Percentiles rank a stretch among this genome's conserved stretches.
Conservation (phyloP, 768 basidiomycete genomes). For the Podaxis carcinomalis region DNA sequence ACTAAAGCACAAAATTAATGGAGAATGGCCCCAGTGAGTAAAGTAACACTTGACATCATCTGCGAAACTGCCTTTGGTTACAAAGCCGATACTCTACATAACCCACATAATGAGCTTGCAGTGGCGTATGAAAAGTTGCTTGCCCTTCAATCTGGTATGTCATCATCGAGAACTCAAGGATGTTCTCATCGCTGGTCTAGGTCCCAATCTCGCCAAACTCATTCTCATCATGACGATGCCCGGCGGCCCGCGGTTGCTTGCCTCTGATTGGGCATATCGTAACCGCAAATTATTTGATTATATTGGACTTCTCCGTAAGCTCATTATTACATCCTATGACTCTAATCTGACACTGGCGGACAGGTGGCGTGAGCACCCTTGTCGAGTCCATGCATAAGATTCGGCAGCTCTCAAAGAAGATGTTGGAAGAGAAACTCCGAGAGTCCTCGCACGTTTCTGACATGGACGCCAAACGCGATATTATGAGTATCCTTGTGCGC, state of each 20-base stretch:
- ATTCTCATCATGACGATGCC: slow-evolving; percentile 26
- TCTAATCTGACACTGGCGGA: not conserved
- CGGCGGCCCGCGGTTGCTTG: slow-evolving; percentile 19
- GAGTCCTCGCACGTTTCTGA: slow-evolving; percentile 25
- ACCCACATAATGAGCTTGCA: slow-evolving; percentile 34
- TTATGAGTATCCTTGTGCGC: slow-evolving; percentile 36
- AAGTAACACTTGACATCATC: slow-evolving; percentile 39
- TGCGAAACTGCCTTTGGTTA: slow-evolving; percentile 39
- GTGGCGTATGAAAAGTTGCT: slow-evolving; percentile 31
- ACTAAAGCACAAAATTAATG: not conserved
- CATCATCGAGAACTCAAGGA: not conserved
- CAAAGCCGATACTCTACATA: slow-evolving; percentile 29
- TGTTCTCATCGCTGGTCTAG: slow-evolving; percentile 2
- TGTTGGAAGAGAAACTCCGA: slow-evolving; percentile 27
- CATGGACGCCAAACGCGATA: slow-evolving; percentile 30
- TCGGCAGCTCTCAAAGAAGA: slow-evolving; percentile 26
- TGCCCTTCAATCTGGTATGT: slow-evolving; percentile 27
- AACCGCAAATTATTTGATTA: slow-evolving; percentile 19
- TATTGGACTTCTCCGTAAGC: slow-evolving; percentile 14
- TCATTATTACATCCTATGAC: not conserved
- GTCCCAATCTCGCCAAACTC: slow-evolving; percentile 27
- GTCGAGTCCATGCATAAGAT: slow-evolving; percentile 29
- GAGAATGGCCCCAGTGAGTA: slow-evolving; percentile 26
- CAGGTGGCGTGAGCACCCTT: slow-evolving; percentile 15
- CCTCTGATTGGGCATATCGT: slow-evolving; percentile 25